These are phyloP conservation scores for Hygrophorus pudorinus DNA, from an alignment of 768 basidiomycete genomes.

Conservation along the genomic window DNA sequence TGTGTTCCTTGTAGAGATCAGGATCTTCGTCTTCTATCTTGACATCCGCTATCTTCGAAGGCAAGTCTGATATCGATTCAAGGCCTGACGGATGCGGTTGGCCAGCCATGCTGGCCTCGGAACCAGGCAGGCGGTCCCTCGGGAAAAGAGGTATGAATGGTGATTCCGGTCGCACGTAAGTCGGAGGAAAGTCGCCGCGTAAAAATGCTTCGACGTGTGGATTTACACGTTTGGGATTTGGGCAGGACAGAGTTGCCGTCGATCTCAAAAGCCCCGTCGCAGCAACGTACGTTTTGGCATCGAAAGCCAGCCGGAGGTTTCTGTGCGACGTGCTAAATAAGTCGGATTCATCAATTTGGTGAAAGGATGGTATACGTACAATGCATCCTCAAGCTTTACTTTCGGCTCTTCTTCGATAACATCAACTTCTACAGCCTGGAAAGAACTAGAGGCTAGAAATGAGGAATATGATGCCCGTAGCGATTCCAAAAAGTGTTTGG, in stretches of 20 bases:
- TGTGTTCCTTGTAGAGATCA: slow-evolving; percentile 37
- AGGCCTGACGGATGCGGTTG: slow-evolving; percentile 7
- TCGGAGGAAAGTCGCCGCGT: slow-evolving; percentile 10
- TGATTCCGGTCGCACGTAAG: slow-evolving; percentile 17
- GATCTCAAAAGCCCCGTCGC: no score
- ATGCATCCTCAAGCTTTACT: slow-evolving; percentile 13
- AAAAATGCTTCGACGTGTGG: slow-evolving; percentile 20
- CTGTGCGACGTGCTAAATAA: no score
- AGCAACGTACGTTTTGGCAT: neutral
- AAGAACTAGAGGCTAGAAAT: slow-evolving; percentile 12
- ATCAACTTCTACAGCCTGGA: slow-evolving; percentile 20
- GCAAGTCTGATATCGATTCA: slow-evolving; percentile 17
- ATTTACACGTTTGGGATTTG: slow-evolving; percentile 10
- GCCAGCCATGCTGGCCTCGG: slow-evolving; percentile 5
- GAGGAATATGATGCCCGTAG: slow-evolving; percentile 15
- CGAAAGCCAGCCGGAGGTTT: neutral
- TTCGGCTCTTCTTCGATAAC: slow-evolving; percentile 8
- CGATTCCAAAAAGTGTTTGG: slow-evolving; percentile 14
- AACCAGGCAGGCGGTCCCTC: slow-evolving; percentile 16
- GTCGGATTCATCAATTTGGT: neutral
- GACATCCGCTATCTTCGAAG: slow-evolving; percentile 17
- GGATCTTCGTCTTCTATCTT: slow-evolving; percentile 29
- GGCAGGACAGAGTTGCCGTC: neutral
- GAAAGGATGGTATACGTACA: slow-evolving; percentile 11
- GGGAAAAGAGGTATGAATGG: slow-evolving; percentile 27